Conservation (phyloP, 305 asterid genomes). For the Fraxinus paxiana region DNA sequence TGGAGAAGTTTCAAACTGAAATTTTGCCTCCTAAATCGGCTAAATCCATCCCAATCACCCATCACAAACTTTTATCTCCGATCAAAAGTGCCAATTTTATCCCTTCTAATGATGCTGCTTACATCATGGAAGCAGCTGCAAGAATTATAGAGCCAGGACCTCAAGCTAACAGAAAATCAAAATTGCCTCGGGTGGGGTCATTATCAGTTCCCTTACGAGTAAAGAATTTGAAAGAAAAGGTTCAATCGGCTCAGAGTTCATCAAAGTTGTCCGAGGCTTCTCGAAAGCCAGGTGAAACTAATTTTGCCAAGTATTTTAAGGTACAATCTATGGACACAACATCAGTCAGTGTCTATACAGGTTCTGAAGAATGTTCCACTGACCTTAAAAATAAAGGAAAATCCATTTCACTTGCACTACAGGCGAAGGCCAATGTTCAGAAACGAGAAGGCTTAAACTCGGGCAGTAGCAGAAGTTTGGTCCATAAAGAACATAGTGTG, state of each 20-base stretch:
- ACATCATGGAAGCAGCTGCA: constrained; percentile 78
- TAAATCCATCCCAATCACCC: constrained; percentile 66
- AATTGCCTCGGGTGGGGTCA: constrained; percentile 30
- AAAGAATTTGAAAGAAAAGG: constrained; percentile 61
- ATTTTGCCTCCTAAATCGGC: constrained; percentile 76
- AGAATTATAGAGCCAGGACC: constrained; percentile 56
- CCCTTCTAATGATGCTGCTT: constrained; percentile 67
- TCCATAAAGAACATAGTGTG: constrained; percentile 40
- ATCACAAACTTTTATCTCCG: constrained; percentile 62
- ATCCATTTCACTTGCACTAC: constrained; percentile 33
- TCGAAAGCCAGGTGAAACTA: constrained; percentile 44
- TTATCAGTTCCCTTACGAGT: constrained; percentile 57
- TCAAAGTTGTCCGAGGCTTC: constrained; percentile 43
- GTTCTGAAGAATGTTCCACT: constrained; percentile 44
- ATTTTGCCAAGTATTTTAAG: constrained; percentile 33
- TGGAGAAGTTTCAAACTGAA: constrained; percentile 68
- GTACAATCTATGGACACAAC: constrained; percentile 40
- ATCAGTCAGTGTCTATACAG: constrained; percentile 31
- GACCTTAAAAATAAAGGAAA: constrained; percentile 45
- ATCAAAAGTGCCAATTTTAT: constrained; percentile 51
- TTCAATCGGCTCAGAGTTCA: constrained; percentile 44
- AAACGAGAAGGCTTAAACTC: constrained; percentile 48
- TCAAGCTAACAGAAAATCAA: constrained; percentile 36
- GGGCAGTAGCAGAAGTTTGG: constrained; percentile 20
- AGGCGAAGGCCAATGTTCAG: constrained; percentile 86